Base-by-base conservation (phyloP, 2,329 filamentous ascomycete species). In the Xylariaceae sp. region DNA sequence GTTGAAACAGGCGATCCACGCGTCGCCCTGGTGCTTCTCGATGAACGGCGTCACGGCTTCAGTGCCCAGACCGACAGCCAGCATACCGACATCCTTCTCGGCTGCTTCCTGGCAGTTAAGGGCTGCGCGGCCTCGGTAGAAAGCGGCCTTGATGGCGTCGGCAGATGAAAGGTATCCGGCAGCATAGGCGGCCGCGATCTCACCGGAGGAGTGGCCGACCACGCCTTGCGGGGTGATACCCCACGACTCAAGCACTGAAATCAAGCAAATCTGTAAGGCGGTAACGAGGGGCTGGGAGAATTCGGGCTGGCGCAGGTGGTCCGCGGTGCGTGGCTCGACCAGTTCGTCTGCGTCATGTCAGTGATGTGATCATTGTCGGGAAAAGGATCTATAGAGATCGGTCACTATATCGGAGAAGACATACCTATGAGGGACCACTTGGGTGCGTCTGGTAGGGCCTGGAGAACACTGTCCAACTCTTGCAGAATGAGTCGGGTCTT, bases 171-270 rank as follows among this genome's bases (percentile, higher is more conserved):
- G 57, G 3, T 62, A 63, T 2, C 71, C 72, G 6, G 68, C 67
- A 4, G 74, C 72, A 51, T 75, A 76, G 0, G 73, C 74, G 2
- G 72, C 74, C 0, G 68, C 73, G 27, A 76, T 76, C 59, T 76
- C 74, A 9, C 74, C 74, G 9, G 70, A 73, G 0, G 60, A 64
- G 37, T 64, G 62, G 1, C 62, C 62, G n/a, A 64, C 49, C 0
- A 62, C 59, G 6, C 54, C 58, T 39, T 6, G 45, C 1, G 55
- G 54, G 5, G 27, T 27, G 31, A 64, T 47, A 8, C 53, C 57
- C n/a, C 47, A 52, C 4, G 29, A 11, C 6, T 42, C 40, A 2
- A 64, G 47, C 6, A 50, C 43, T n/a, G 62, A 52, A 3, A 62
- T 57, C 2, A 64, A 30, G 1, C 46, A 48, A 30, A 64, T 44